These are phyloP conservation scores for Cryptosporidium xiaoi DNA, from an alignment of 169 alveolate species.

Conservation along the genomic window DNA sequence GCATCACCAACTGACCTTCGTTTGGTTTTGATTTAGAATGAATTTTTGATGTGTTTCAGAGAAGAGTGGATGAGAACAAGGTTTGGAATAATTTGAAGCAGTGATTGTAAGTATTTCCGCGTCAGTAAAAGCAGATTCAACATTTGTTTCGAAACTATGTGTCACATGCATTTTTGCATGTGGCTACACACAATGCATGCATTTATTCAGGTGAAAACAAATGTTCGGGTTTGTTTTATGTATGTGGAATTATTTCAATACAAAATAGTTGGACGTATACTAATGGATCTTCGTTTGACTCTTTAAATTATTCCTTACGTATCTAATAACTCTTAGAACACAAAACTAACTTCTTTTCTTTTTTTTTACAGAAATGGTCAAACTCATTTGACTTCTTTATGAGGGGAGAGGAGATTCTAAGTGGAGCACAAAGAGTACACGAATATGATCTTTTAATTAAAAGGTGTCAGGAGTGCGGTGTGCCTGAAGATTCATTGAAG, in stretches of 20 bases:
- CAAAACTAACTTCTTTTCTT: slow-evolving; percentile 3
- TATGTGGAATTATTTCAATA: not conserved
- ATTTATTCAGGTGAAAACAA: too few species aligned
- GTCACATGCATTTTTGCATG: not conserved
- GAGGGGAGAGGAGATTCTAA: slow-evolving; percentile 99
- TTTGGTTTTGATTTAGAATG: not conserved
- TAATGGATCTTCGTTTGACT: not conserved
- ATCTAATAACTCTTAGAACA: not conserved
- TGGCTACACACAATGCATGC: not conserved
- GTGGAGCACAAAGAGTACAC: slow-evolving; percentile 99
- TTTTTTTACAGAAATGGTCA: slow-evolving; percentile 80
- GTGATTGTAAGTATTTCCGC: too few species aligned
- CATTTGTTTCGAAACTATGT: too few species aligned
- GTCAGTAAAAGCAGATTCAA: too few species aligned
- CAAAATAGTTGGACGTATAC: not conserved
- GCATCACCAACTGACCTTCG: slow-evolving; percentile 76
- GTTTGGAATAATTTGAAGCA: too few species aligned
- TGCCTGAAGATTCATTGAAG: slow-evolving; percentile 79
- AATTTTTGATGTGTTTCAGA: too few species aligned
- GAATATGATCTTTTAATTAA: slow-evolving; percentile 92
- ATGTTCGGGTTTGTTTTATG: too few species aligned
- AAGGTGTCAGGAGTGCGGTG: slow-evolving; percentile 77
- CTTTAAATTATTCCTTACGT: not conserved
- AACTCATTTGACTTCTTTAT: slow-evolving; percentile 98
- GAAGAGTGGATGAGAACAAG: too few species aligned